Percentiles rank a stretch among this genome's conserved stretches.
These are phyloP conservation scores for Pisolithus microcarpus DNA, from an alignment of 768 basidiomycete species.

Conservation along the genomic window DNA sequence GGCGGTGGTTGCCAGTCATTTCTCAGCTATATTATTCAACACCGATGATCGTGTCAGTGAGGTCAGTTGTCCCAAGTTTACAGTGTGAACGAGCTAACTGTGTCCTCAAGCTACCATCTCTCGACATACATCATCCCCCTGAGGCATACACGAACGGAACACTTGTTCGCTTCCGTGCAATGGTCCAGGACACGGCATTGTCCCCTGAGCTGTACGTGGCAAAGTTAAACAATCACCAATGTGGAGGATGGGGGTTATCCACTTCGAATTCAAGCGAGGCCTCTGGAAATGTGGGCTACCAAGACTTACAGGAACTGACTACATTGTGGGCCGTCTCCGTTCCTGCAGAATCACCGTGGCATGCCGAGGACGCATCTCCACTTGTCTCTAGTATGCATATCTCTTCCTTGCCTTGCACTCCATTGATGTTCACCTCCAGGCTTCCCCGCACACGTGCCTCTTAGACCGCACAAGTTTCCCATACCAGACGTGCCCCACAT, in stretches of 20 bases:
- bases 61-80: constrained; percentile 13
- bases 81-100: constrained; percentile 1
- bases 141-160: constrained; percentile 42
- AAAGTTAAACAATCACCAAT: constrained; percentile 31
- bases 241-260: constrained; percentile 72
- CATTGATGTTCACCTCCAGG: constrained; percentile 7
- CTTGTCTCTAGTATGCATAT: constrained; percentile 10
- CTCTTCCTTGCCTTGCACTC: neutral
- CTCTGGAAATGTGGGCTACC: constrained; percentile 31
- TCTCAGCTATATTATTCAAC: constrained; percentile 36
- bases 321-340: constrained; percentile 70
- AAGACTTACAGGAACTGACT: constrained; percentile 52
- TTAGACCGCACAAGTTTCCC: constrained; percentile 59
- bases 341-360: constrained; percentile 64
- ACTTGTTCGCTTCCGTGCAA: constrained; percentile 65
- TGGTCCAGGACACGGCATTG: constrained; percentile 77
- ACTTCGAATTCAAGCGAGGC: constrained; percentile 21
- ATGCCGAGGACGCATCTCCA: constrained; percentile 26
- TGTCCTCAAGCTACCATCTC: constrained; percentile 46
- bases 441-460: constrained; percentile 21
- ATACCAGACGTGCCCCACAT: constrained; percentile 45
- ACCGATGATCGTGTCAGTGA: constrained; percentile 25
- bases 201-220: constrained; percentile 70
- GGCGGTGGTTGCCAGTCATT: constrained; percentile 38
- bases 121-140: constrained; percentile 44